Base-by-base conservation (phyloP, 2,329 filamentous ascomycete genomes). In the Cylindrodendrum hubeiense region DNA sequence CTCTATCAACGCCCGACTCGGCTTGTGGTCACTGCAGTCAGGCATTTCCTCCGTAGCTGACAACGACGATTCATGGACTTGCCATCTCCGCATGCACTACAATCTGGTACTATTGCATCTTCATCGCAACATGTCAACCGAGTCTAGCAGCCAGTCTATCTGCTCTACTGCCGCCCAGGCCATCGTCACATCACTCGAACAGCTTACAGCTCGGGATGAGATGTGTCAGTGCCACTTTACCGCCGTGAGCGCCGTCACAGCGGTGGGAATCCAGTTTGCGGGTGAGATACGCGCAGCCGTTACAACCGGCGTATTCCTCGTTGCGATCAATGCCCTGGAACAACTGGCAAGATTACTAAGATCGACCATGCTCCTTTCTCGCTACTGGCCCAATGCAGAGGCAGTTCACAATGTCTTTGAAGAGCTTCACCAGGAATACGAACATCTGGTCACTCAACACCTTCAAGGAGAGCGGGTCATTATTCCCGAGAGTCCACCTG, bases 381-480 rank as follows among this genome's bases (percentile, higher is more conserved):
- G 58, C 0, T 69, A 74, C 2, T 74, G 72, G 72, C 72, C 72
- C 0, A 74, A 74, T 13, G 72, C 72, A 0, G 72, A 74, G 8
- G 70, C 72, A 7, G 72, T 74, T 1, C 72, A 74, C 26, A 74
- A 70, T 17, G 72, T 74, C 2, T 74, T 74, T 53, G 72, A 73
- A 8, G 72, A 74, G 4, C 34, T 74, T 1, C 72, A 74, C 17
- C 66, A 60, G 0, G 72, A 74, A 10, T 74, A 74, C 7, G 70
- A 74, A 34, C 70, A 58, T 0, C 60, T 74, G n/a, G 70, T 74
- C 5, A 73, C 68, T 0, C 71, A 74, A 39, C 56, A 73, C 12
- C 33, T 74, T 0, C 71, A 74, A 30, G 71, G 71, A 0, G 71
- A 74, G 5, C 71, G 73, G 2, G 68, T 74, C 2, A 69, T 74